Conservation (phyloP, 225 moss, liverwort and hornwort genomes). For the Climacium dendroides region DNA sequence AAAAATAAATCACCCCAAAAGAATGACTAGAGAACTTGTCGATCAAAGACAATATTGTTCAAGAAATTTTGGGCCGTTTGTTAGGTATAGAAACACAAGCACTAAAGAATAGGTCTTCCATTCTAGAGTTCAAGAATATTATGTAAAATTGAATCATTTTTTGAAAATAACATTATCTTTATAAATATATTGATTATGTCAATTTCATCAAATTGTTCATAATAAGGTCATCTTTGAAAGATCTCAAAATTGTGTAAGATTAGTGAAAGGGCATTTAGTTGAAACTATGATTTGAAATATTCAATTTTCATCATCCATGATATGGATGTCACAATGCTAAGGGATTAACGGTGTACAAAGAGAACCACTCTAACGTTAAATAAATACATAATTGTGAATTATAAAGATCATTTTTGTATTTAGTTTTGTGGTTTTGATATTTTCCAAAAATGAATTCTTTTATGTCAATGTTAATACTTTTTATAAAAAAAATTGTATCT, state of each 20-base stretch:
- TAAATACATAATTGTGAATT: neutral
- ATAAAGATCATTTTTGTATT: neutral
- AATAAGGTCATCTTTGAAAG: neutral
- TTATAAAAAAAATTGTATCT: too few relatives aligned
- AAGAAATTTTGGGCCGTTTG: accelerated
- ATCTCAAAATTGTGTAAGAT: neutral
- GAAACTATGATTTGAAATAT: neutral
- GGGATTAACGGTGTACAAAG: accelerated
- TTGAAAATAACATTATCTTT: neutral
- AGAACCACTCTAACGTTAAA: accelerated
- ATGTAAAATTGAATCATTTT: too few relatives aligned
- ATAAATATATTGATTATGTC: too few relatives aligned
- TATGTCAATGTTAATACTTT: neutral
- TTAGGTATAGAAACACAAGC: accelerated
- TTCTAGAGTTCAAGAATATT: neutral
- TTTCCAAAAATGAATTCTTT: neutral
- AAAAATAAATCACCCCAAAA: accelerated
- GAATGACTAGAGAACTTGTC: neutral
- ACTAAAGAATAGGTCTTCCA: neutral
- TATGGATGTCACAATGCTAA: too few relatives aligned
- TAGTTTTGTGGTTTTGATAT: too few relatives aligned
- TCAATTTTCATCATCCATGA: neutral
- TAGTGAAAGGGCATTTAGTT: neutral
- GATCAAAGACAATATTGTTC: too few relatives aligned
- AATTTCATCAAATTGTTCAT: neutral